Evolutionary conservation across 2,329 filamentous ascomycete species (phyloP), one percentile per base, ranked within the genome.

Genomic region (Nannizziopsis arthrosporioides): DNA sequence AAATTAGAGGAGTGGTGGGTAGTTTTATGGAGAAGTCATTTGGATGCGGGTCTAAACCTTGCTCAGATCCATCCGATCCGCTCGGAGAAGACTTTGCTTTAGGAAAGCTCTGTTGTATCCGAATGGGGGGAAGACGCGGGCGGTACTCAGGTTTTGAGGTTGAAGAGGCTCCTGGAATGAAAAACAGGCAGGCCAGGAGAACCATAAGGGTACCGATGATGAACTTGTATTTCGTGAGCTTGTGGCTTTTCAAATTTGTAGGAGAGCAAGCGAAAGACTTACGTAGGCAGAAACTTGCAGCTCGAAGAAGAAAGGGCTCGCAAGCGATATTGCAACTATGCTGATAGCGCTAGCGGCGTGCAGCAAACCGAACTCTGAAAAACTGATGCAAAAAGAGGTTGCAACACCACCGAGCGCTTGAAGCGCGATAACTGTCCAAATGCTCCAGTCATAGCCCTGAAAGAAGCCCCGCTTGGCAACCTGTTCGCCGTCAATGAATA

Each of bases 321-420:
- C 85, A 11, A 95, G 56, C 54, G 89, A 88, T 62, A 85, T 93
- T 43, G 95, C 70, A 48, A 95, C 73, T 53, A 96, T 93, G 60
- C 87, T 94, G 53, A 94, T 85, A 59, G 85, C 92, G 4, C 88
- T 90, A 3, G 90, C 88, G 67, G 94, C 89, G 62, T 92, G 94
- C 72, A 93, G 94, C 51, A 86, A 82, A 61, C 94, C 93, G 60
- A 92, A 93, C 68, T 92, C 84, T 4, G 84, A 81, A 61, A 87
- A 85, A 53, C 83, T 85, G 63, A 92, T 83, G 62, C 83, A 85
- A 51, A 92, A 74, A 1, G 84, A 84, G 8, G 86, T 82, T n/a
- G 94, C 70, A 22, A 96, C 76, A 18, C 90, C 92, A 30, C 89
- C 89, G 32, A 82, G 68, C 0, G 89, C 85, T 63, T 98, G 92